Conservation (phyloP, 108 stramenopile species). For the Pseudonitzschia multistriata region DNA sequence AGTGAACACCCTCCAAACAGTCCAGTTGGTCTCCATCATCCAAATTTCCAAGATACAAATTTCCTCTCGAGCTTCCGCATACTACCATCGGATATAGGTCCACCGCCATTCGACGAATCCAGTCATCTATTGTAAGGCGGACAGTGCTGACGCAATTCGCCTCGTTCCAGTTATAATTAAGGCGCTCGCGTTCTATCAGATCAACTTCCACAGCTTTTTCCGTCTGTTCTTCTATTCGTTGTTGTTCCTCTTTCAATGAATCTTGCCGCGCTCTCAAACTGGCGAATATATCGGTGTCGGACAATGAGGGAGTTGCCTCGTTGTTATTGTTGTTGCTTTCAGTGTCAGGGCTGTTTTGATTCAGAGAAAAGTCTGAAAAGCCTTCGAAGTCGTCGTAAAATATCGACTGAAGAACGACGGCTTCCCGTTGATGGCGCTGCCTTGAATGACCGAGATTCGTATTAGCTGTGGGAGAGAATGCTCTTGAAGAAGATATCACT, state of each 20-base stretch:
- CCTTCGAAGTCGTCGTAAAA: conserved; percentile 38
- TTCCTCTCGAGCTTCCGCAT: conserved; percentile 60
- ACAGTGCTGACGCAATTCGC: conserved; percentile 30
- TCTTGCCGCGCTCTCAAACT: conserved; percentile 23
- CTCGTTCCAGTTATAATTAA: conserved; percentile 30
- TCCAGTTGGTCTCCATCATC: conserved; percentile 50
- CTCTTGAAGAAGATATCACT: neutral
- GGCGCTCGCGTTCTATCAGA: neutral
- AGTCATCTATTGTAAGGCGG: conserved; percentile 48
- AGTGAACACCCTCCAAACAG: conserved; percentile 30
- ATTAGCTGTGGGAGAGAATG: neutral
- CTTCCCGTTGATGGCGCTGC: neutral
- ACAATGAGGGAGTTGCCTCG: neutral
- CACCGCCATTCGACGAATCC: conserved; percentile 68
- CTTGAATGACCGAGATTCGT: neutral
- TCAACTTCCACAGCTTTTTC: conserved; percentile 13
- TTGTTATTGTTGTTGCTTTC: conserved; percentile 1
- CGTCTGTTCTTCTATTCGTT: conserved; percentile 5
- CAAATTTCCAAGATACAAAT: conserved; percentile 55
- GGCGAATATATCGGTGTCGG: conserved; percentile 20
- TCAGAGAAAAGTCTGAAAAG: neutral
- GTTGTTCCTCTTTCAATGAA: conserved; percentile 1
- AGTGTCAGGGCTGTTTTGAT: neutral
- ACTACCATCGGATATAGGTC: conserved; percentile 66
- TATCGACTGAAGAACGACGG: neutral